Conservation (phyloP, 2,329 filamentous ascomycete species). For the Aspergillus terreus region DNA sequence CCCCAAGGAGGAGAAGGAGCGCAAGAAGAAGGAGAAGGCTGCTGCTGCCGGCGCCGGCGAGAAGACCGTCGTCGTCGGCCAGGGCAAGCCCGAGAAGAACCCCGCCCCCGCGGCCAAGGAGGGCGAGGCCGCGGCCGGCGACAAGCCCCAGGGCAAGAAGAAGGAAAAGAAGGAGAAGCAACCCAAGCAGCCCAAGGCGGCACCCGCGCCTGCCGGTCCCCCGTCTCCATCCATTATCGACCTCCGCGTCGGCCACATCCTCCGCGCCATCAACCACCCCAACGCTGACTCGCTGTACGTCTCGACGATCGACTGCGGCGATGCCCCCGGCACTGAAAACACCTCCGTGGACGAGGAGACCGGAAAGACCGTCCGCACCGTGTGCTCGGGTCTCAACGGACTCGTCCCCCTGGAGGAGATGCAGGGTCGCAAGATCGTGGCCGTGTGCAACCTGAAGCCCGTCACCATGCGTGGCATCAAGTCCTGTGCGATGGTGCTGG, state of each 20-base stretch:
- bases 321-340: constrained; percentile 79
- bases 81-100: constrained; percentile 37
- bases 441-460: constrained; percentile 96
- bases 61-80: constrained; percentile 32
- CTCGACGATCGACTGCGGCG: constrained; percentile 91
- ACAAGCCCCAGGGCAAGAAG: constrained; percentile 52
- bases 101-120: constrained; percentile 49
- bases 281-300: constrained; percentile 96
- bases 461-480: constrained; percentile 96
- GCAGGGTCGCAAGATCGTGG: constrained; percentile 92
- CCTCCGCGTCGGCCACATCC: constrained; percentile 92
- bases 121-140: constrained; percentile 44
- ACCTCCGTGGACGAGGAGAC: constrained; percentile 75
- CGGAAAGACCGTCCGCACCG: constrained; percentile 86
- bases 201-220: constrained; percentile 66
- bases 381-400: constrained; percentile 95
- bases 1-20: constrained; percentile 92
- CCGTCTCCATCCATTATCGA: constrained; percentile 85
- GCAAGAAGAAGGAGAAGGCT: constrained; percentile 89
- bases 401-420: constrained; percentile 90
- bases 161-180: constrained; percentile 65
- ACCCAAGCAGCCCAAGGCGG: constrained; percentile 79
- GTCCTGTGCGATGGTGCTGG: constrained; percentile 84
- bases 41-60: constrained; percentile 33
- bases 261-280: constrained; percentile 92